Evolutionary conservation across 768 basidiomycete species (phyloP), one percentile per base, ranked within the genome.

Genomic region (Erythrobasidium yunnanense): DNA sequence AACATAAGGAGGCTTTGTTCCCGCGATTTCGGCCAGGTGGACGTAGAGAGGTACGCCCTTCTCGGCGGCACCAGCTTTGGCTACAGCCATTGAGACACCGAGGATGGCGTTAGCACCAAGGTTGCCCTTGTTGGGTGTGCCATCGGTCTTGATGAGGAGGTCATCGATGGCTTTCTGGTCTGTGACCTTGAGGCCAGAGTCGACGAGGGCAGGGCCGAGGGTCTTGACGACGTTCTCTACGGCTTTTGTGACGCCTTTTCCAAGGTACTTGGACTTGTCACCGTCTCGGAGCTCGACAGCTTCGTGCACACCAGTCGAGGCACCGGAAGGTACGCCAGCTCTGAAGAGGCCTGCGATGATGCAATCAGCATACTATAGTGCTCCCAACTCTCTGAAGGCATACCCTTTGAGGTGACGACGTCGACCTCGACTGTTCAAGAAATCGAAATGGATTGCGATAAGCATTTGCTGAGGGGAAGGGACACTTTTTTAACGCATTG

Each of bases 71-170:
- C 81, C 95, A 69, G 95, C 95, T 79, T 88, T 86, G 46, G 88
- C 83, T 56, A 87, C 90, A 33, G 93, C 93, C 77, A 97, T 96
- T 68, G 89, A 92, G 74, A 99, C 88, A 78, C 91, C 95, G 67
- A 99, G 88, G 78, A 97, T 96, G 74, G 95, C 95, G 77, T 99
- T 99, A 56, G 95, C 95, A 73, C 95, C 95, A 75, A 96, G 86
- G 78, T 93, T 93, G 78, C 90, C 92, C 83, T 99, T 99, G 87
- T 99, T 99, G 69, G 89, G 80, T 68, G 91, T 91, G 63, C 90
- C 90, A 75, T 99, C 95, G 73, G 89, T 84, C 80, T 95, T 90
- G 84, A 96, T 93, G 77, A 99, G 82, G 81, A 97, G 86, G 78
- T 95, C 87, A 75, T 99, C 95, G 74, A 99, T 84, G 72, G 93